These are phyloP conservation scores for Botryotinia convoluta DNA, from an alignment of 2,329 filamentous ascomycete genomes.

Conservation along the genomic window DNA sequence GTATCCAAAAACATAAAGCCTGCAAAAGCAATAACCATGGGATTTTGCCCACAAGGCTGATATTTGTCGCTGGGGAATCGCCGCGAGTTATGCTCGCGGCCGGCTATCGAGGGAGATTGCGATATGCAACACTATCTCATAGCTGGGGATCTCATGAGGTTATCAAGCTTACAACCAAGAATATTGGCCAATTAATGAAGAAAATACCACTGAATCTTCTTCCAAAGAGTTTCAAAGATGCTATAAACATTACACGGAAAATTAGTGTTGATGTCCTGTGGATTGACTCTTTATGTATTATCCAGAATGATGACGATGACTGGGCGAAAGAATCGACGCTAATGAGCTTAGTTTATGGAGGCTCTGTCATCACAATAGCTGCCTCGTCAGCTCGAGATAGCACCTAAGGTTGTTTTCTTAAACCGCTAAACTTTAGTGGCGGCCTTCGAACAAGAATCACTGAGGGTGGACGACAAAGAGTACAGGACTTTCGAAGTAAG, in stretches of 20 bases:
- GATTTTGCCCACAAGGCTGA: rapidly evolving
- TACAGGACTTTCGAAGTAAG: not conserved
- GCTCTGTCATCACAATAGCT: constrained; percentile 24
- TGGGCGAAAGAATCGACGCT: constrained; percentile 27
- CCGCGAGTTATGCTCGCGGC: not conserved
- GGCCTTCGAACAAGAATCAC: not conserved
- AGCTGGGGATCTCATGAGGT: constrained; percentile 14
- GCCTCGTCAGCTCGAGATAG: constrained; percentile 22
- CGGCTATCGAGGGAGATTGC: not conserved
- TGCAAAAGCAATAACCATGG: not conserved
- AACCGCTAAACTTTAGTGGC: not conserved
- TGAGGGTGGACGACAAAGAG: not conserved
- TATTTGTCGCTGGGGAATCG: not conserved
- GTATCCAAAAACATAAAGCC: not conserved
- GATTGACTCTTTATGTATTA: constrained; percentile 7
- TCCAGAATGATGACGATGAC: constrained; percentile 22
- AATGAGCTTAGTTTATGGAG: constrained; percentile 25
- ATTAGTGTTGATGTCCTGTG: constrained; percentile 19
- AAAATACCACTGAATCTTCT: constrained; percentile 4
- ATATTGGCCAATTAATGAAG: not conserved
- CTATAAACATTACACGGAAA: constrained; percentile 19
- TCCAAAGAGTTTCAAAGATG: constrained; percentile 26
- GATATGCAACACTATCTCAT: constrained; percentile 8
- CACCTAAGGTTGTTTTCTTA: not conserved
- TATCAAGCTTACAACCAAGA: constrained; percentile 10